phyloP scores from a whole-genome alignment of 306 rosid species.

The Hippophae gyantsensis region DNA sequence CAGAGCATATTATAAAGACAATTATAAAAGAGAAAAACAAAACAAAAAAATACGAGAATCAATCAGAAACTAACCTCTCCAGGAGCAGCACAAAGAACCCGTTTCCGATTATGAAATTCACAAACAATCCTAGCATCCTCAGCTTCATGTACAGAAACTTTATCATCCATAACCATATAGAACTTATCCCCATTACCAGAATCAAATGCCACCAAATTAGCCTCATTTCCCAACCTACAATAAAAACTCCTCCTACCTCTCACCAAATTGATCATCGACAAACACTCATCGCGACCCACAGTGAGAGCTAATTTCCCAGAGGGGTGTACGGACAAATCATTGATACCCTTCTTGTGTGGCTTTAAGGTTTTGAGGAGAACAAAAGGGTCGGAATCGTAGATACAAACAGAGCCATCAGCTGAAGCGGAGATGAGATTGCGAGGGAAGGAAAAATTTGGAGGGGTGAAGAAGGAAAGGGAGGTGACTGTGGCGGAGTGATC shows the following conservation, averaged over 20 bases:
- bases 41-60: not conserved
- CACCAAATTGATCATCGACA: slow-evolving; percentile 73
- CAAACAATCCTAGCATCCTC: slow-evolving; percentile 70
- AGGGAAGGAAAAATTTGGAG: slow-evolving; percentile 53
- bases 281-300: slow-evolving; percentile 60
- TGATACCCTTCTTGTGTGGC: slow-evolving; percentile 54
- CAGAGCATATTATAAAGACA: no score
- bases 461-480: slow-evolving; percentile 65
- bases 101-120: slow-evolving; percentile 45
- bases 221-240: slow-evolving; percentile 57
- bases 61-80: slow-evolving; percentile 39
- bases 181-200: slow-evolving; percentile 44
- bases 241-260: slow-evolving; percentile 73
- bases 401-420: slow-evolving; percentile 53
- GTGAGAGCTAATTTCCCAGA: slow-evolving; percentile 76
- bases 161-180: slow-evolving; percentile 53
- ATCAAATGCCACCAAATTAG: slow-evolving; percentile 49
- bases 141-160: slow-evolving; percentile 55
- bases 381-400: slow-evolving; percentile 75
- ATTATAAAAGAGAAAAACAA: no score
- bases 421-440: slow-evolving; percentile 86
- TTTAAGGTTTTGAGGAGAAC: slow-evolving; percentile 59
- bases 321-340: slow-evolving; percentile 73
- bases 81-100: slow-evolving; percentile 52
- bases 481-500: slow-evolving; percentile 71